phyloP scores from a whole-genome alignment of 306 rosid genomes.

The Ammopiptanthus mongolicus region DNA sequence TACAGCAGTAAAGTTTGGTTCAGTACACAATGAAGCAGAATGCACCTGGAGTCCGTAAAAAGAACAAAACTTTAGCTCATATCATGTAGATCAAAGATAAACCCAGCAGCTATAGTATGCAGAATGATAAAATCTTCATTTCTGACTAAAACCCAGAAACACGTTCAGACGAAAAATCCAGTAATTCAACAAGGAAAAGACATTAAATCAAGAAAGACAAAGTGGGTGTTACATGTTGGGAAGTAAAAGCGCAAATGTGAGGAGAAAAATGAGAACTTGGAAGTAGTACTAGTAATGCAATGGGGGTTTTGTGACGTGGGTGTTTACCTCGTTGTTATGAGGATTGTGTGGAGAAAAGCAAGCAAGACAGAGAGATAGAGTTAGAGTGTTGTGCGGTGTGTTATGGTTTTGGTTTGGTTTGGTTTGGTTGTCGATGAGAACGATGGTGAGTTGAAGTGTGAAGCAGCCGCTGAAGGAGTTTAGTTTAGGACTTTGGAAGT shows the following conservation, averaged over 20 bases:
- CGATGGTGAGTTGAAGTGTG: not conserved
- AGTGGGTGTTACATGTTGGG: constrained; percentile 28
- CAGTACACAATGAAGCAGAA: not conserved
- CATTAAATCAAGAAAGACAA: not conserved
- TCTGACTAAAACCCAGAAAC: not conserved
- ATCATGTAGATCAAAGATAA: not conserved
- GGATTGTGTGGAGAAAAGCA: not conserved
- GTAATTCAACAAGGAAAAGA: not conserved
- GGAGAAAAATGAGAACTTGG: constrained; percentile 4
- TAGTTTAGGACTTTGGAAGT: not conserved
- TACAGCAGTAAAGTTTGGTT: not conserved
- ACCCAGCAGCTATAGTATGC: not conserved
- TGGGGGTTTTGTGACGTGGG: not conserved
- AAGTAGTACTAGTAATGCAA: not conserved
- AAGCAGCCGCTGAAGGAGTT: not conserved
- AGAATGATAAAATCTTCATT: not conserved
- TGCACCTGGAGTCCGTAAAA: constrained; percentile 5
- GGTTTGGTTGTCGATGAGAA: not conserved
- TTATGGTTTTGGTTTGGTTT: not conserved
- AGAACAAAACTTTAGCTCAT: constrained; percentile 6
- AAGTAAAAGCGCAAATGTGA: constrained; percentile 32
- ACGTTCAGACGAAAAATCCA: not conserved
- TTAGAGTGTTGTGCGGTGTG: not conserved
- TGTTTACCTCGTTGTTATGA: not conserved
- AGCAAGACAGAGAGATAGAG: not conserved